These are phyloP conservation scores for Panaeolus papilionaceus DNA, from an alignment of 768 basidiomycete species.

Conservation along the genomic window DNA sequence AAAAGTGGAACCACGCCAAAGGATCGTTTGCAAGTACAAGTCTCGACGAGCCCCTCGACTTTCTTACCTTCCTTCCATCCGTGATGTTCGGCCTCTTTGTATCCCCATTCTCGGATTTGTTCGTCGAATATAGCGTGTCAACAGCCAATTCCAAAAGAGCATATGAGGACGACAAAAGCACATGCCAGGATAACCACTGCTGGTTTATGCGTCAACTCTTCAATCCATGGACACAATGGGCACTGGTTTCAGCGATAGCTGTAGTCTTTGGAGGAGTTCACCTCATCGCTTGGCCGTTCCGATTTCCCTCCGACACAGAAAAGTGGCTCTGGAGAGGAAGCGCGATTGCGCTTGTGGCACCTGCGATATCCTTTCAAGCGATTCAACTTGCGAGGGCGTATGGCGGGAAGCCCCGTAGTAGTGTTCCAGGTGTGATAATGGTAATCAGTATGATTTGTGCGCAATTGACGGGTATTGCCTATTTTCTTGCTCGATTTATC, in stretches of 20 bases:
- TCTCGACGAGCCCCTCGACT: background rate
- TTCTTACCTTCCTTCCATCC: background rate
- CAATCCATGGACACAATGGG: background rate
- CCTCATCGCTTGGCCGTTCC: background rate
- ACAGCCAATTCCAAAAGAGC: background rate
- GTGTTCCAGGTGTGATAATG: too few relatives aligned
- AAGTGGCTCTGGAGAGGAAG: constrained; percentile 3
- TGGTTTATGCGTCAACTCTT: background rate
- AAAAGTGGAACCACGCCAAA: background rate
- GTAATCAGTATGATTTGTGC: too few relatives aligned
- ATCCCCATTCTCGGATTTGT: background rate
- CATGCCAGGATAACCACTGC: background rate
- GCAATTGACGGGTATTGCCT: background rate
- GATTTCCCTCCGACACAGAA: background rate
- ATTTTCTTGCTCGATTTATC: background rate
- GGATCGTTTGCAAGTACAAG: background rate
- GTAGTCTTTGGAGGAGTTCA: background rate
- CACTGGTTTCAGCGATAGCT: background rate
- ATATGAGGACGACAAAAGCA: background rate
- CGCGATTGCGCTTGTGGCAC: background rate
- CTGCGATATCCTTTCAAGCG: background rate
- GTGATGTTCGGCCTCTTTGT: background rate
- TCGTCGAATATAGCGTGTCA: background rate
- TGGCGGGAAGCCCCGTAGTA: too few relatives aligned
- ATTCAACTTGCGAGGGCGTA: background rate